Evolutionary conservation across 208 protist species (phyloP).

Genomic region (Leishmania turanica): DNA sequence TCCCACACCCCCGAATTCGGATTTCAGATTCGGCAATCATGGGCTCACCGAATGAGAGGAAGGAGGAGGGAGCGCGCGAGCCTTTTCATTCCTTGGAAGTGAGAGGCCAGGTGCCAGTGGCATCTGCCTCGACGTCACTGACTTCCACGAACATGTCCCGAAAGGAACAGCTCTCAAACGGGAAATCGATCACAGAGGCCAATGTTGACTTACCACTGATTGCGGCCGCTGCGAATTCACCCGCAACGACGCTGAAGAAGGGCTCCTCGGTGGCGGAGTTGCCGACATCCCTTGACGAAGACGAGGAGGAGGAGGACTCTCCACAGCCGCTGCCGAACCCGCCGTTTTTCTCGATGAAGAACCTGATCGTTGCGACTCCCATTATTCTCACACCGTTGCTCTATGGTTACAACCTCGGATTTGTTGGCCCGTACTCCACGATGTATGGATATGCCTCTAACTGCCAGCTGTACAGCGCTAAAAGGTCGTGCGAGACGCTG

Average conservation of each 20-base stretch:
- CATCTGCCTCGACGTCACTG: neutral
- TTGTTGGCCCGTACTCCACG: conserved; percentile 42
- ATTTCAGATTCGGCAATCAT: neutral
- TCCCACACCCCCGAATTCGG: too few relatives aligned
- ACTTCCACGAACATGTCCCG: neutral
- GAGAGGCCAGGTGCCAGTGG: neutral
- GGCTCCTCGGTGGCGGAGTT: neutral
- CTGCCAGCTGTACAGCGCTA: conserved; percentile 44
- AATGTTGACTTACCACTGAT: neutral
- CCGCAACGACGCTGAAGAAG: neutral
- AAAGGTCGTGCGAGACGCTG: conserved; percentile 33
- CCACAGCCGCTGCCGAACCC: neutral
- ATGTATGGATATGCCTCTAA: conserved; percentile 45
- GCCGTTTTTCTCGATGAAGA: conserved; percentile 15
- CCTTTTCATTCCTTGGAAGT: neutral
- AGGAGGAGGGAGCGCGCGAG: neutral
- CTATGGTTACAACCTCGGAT: conserved; percentile 54
- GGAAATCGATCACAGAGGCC: neutral
- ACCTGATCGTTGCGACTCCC: conserved; percentile 19
- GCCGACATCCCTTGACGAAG: neutral
- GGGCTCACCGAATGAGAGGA: neutral
- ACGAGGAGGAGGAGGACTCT: neutral
- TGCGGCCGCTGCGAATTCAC: neutral
- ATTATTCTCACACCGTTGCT: conserved; percentile 24
- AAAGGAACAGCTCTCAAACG: neutral